A percentile compares a stretch with the other conserved stretches of the same genome.
phyloP scores from a whole-genome alignment of 352 stramenopile species.

The Hyphochytrium catenoides region DNA sequence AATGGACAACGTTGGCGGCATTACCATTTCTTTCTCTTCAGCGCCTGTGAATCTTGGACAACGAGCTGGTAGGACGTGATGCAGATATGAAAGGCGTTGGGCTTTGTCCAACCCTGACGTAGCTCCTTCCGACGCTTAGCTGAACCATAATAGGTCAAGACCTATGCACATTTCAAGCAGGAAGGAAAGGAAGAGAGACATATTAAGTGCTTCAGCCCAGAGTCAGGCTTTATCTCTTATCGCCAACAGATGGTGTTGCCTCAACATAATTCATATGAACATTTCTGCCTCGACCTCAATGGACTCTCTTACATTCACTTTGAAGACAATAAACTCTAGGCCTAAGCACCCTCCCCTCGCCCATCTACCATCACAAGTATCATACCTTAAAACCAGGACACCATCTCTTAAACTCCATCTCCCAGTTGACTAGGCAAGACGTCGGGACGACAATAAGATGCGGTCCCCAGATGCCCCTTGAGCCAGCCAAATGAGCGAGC shows the following conservation, averaged over 20 bases:
- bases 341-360: no score
- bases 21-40: conserved; percentile 97
- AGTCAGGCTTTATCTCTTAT: no score
- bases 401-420: conserved; percentile 96
- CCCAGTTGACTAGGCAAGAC: conserved; percentile 95
- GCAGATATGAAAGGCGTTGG: conserved; percentile 87
- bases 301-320: no score
- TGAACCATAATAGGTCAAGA: conserved; percentile 96
- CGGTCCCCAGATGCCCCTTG: conserved; percentile 79
- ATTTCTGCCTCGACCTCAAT: no score
- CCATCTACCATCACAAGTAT: no score
- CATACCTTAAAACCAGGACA: conserved; percentile 87
- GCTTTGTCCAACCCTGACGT: conserved; percentile 81
- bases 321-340: no score
- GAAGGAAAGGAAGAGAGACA: no score
- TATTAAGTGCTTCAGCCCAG: no score
- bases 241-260: no score
- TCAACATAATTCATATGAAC: no score
- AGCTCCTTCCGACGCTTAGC: conserved; percentile 78
- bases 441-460: conserved; percentile 96
- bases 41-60: conserved; percentile 87
- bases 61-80: conserved; percentile 97
- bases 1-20: no score
- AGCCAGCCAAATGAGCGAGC: conserved; percentile 77
- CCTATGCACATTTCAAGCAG: no score